phyloP scores from a whole-genome alignment of 441 rosid genomes.

The Eutrema salsugineum region DNA sequence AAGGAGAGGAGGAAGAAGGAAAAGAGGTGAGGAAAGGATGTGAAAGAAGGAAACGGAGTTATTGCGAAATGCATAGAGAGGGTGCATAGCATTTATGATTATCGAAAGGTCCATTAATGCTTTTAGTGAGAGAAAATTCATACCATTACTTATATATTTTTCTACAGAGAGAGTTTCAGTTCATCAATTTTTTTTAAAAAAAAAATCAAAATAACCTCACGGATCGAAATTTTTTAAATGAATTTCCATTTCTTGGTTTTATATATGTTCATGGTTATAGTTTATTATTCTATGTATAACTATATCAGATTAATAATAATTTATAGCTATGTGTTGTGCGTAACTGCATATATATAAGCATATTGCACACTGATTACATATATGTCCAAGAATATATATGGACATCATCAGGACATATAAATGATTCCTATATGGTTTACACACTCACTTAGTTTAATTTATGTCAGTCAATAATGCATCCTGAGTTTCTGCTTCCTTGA shows the following conservation, averaged over 20 bases:
- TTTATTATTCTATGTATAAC: background rate
- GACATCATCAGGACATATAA: constrained; percentile 21
- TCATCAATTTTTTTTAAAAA: background rate
- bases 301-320: background rate
- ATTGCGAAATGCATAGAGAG: constrained; percentile 57
- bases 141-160: background rate
- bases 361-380: constrained; percentile 8
- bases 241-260: background rate
- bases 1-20: constrained; percentile 14
- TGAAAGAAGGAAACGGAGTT: constrained; percentile 43
- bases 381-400: constrained; percentile 15
- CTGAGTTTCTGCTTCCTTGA: constrained; percentile 1
- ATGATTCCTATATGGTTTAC: constrained; percentile 19
- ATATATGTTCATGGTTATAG: background rate
- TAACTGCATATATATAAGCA: background rate
- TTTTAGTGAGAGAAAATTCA: constrained; percentile 28
- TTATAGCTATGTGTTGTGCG: constrained; percentile 2
- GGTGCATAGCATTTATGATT: constrained; percentile 68
- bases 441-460: constrained; percentile 5
- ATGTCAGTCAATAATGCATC: constrained; percentile 16
- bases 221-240: background rate
- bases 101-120: constrained; percentile 40
- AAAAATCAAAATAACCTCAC: constrained; percentile 4
- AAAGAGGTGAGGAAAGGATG: constrained; percentile 31
- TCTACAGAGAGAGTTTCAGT: constrained; percentile 4